These are phyloP conservation scores for Apophysomyces elegans DNA, from an alignment of 371 early-diverging fungal genomes.

Conservation along the genomic window DNA sequence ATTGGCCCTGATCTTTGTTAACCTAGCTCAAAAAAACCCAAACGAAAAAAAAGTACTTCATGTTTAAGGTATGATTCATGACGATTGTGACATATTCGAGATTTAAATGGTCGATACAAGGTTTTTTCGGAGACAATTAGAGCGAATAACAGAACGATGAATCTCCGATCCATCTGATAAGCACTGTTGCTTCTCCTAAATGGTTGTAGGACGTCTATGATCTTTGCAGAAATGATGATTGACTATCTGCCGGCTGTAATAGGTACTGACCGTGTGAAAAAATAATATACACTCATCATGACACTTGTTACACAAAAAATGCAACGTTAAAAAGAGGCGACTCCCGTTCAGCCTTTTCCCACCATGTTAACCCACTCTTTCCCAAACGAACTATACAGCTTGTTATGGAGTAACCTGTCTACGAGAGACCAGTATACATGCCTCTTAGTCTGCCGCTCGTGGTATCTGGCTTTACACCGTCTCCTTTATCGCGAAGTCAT, in stretches of 20 bases:
- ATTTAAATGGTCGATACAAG: no score
- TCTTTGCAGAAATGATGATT: no score
- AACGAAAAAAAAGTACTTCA: no score
- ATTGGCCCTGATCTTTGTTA: no score
- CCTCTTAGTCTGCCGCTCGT: conserved; percentile 5
- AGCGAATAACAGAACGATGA: no score
- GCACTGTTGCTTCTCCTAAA: no score
- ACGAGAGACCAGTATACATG: conserved; percentile 5
- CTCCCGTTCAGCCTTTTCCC: conserved; percentile 4
- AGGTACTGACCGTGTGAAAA: not conserved
- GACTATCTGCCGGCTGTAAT: not conserved
- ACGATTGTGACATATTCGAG: no score
- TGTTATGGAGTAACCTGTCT: not conserved
- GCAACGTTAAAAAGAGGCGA: not conserved
- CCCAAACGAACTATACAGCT: not conserved
- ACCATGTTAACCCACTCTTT: not conserved
- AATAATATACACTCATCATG: not conserved
- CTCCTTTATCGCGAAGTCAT: conserved; percentile 3
- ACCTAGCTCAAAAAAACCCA: no score
- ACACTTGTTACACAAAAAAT: conserved; percentile 5
- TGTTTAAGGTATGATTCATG: no score
- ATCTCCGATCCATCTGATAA: no score
- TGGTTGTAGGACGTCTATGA: no score
- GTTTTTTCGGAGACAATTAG: no score
- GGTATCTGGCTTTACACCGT: not conserved